These are phyloP conservation scores for Kwoniella dejecticola DNA, from an alignment of 768 basidiomycete genomes.

Conservation along the genomic window DNA sequence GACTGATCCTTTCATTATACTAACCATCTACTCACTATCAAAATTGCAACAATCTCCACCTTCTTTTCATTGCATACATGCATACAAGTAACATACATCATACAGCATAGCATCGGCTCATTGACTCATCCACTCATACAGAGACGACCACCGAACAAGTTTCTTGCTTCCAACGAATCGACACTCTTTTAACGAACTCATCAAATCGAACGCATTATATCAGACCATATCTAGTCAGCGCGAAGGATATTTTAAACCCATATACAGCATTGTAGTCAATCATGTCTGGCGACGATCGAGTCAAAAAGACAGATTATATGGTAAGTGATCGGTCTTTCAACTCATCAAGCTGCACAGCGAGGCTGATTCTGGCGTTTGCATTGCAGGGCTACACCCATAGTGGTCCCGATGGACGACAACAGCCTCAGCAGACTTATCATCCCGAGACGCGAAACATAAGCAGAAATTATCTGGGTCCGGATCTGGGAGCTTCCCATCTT, in stretches of 20 bases:
- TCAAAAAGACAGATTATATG: constrained; percentile 20
- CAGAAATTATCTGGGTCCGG: constrained; percentile 25
- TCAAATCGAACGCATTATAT: background rate
- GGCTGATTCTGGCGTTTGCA: background rate
- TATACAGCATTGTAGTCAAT: background rate
- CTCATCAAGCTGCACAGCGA: background rate
- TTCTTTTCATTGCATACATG: no score
- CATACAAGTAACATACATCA: background rate
- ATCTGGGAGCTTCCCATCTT: constrained; percentile 14
- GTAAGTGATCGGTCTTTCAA: background rate
- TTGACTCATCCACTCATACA: background rate
- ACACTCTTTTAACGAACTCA: no score
- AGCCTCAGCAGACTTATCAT: constrained; percentile 5
- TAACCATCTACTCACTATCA: background rate
- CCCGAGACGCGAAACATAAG: constrained; percentile 21
- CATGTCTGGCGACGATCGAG: constrained; percentile 19
- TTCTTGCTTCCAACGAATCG: no score
- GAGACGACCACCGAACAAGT: no score
- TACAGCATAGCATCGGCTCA: background rate
- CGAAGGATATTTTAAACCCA: constrained; percentile 1
- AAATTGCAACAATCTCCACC: no score
- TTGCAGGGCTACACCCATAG: constrained; percentile 17
- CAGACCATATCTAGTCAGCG: background rate
- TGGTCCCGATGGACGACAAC: constrained; percentile 5
- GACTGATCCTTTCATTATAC: background rate